These are phyloP conservation scores for Stagonosporopsis cucurbitacearum DNA, from an alignment of 2,329 filamentous ascomycete genomes.

Conservation along the genomic window DNA sequence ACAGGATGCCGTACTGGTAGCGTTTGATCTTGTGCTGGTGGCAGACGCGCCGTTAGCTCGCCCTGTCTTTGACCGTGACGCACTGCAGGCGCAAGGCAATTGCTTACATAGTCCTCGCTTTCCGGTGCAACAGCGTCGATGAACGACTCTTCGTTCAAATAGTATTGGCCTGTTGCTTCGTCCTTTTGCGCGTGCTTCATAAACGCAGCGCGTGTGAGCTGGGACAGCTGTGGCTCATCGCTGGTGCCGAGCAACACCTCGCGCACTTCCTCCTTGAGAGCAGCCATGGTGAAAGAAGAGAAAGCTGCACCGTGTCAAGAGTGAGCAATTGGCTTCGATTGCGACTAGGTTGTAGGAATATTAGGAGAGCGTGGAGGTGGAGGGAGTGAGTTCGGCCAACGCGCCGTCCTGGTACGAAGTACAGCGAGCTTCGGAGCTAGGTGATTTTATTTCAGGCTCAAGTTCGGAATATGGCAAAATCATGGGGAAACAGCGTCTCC, in stretches of 20 bases:
- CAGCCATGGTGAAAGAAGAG: conserved; percentile 39
- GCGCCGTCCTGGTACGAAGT: conserved; percentile 29
- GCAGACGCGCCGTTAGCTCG: conserved; percentile 38
- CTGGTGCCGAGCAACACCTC: conserved; percentile 69
- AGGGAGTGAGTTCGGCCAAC: conserved; percentile 34
- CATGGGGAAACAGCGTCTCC: conserved; percentile 37
- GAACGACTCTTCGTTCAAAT: conserved; percentile 85
- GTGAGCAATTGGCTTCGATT: conserved; percentile 39
- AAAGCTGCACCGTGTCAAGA: conserved; percentile 19
- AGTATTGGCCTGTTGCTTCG: conserved; percentile 75
- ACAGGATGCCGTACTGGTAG: conserved; percentile 93
- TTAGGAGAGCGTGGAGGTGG: conserved; percentile 19
- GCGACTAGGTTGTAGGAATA: conserved; percentile 21
- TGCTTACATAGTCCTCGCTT: conserved; percentile 86
- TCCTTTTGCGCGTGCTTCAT: conserved; percentile 77
- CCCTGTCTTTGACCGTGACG: conserved; percentile 22
- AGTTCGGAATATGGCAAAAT: conserved; percentile 34
- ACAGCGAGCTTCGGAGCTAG: conserved; percentile 40
- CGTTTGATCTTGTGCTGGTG: conserved; percentile 94
- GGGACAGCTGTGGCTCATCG: conserved; percentile 68
- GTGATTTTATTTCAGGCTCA: conserved; percentile 24
- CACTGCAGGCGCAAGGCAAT: conserved; percentile 23
- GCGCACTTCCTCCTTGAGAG: conserved; percentile 73
- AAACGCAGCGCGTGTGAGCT: conserved; percentile 79
- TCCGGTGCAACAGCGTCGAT: conserved; percentile 86